Percentiles rank a stretch among this genome's conserved stretches.
Conservation (phyloP, 805 yeast genomes). For the Phaffomyces antillensis region DNA sequence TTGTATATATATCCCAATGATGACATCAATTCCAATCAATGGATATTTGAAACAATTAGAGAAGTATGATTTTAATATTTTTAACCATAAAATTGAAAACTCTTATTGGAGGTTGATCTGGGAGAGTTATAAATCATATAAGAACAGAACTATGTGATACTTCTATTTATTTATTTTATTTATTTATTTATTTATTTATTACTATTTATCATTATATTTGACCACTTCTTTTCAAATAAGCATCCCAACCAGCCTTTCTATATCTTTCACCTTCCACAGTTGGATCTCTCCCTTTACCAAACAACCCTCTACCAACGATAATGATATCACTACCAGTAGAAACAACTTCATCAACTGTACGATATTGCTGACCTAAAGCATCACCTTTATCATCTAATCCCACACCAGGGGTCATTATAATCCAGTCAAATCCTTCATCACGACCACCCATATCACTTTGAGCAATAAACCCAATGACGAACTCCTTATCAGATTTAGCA, state of each 20-base stretch:
- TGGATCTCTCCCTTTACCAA: slow-evolving; percentile 92
- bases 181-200: neutral
- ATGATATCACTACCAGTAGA: slow-evolving; percentile 86
- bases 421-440: slow-evolving; percentile 88
- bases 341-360: slow-evolving; percentile 83
- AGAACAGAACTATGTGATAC: slow-evolving; percentile 12
- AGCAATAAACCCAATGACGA: slow-evolving; percentile 95
- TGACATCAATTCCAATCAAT: slow-evolving; percentile 59
- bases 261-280: slow-evolving; percentile 81
- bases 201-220: neutral
- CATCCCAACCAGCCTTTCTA: slow-evolving; percentile 91
- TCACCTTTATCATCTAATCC: slow-evolving; percentile 97
- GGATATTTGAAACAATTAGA: slow-evolving; percentile 58
- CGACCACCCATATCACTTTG: slow-evolving; percentile 81
- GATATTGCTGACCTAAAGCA: slow-evolving; percentile 90
- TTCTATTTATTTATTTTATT: neutral
- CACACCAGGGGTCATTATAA: slow-evolving; percentile 97
- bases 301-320: slow-evolving; percentile 97
- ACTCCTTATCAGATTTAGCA: slow-evolving; percentile 78
- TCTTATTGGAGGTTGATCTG: slow-evolving; percentile 24
- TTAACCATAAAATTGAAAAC: slow-evolving; percentile 20
- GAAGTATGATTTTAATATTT: slow-evolving; percentile 55
- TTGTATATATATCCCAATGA: slow-evolving; percentile 57
- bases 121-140: slow-evolving; percentile 20
- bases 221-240: slow-evolving; percentile 47